phyloP scores from a whole-genome alignment of 306 rosid genomes.

The Castanea crenata region DNA sequence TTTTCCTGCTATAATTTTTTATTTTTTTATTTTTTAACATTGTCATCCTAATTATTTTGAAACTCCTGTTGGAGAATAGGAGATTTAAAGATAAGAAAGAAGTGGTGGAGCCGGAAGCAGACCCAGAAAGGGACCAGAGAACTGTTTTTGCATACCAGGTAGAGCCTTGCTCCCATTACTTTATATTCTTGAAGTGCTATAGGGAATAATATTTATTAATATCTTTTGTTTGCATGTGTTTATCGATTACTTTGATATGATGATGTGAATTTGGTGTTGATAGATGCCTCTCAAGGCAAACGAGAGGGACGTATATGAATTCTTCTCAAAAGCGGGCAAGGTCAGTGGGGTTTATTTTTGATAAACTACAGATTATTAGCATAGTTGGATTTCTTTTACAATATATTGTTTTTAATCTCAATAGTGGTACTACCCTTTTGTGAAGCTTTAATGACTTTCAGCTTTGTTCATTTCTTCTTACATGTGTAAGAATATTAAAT shows the following conservation, averaged over 20 bases:
- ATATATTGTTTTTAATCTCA: neutral
- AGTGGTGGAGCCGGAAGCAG: conserved; percentile 89
- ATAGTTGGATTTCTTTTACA: neutral
- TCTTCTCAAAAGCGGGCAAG: conserved; percentile 98
- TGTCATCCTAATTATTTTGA: neutral
- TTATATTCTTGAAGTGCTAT: neutral
- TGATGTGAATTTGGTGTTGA: conserved; percentile 27
- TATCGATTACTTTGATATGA: conserved; percentile 13
- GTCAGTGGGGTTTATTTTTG: conserved; percentile 40
- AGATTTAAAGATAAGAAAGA: conserved; percentile 92
- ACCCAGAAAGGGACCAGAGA: conserved; percentile 98
- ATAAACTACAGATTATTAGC: neutral
- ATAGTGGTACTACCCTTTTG: conserved; percentile 1
- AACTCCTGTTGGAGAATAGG: conserved; percentile 47
- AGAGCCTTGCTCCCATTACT: neutral
- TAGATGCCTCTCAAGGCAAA: conserved; percentile 99
- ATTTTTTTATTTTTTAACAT: neutral
- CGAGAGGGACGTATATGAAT: conserved; percentile 89
- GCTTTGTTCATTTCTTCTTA: neutral
- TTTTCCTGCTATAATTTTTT: neutral
- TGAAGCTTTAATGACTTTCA: conserved; percentile 5
- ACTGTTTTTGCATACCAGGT: conserved; percentile 99
- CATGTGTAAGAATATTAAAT: conserved; percentile 6
- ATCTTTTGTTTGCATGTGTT: conserved; percentile 12
- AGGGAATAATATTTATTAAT: neutral